Percentiles rank a stretch among this genome's conserved stretches.
These are phyloP conservation scores for Tetracladium marchalianum DNA, from an alignment of 495 filamentous ascomycete species.

Conservation along the genomic window DNA sequence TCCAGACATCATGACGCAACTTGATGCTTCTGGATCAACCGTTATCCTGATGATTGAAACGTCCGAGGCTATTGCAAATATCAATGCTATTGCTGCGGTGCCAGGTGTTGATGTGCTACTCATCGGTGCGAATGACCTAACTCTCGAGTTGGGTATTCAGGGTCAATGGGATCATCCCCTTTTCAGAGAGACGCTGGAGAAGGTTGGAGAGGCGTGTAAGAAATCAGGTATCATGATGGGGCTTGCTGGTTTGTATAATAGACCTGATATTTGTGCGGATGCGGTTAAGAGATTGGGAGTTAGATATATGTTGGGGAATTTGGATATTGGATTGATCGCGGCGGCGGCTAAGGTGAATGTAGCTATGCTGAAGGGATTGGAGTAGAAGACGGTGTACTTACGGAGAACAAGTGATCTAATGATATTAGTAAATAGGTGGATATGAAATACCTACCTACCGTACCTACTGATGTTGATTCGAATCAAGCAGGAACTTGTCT, in stretches of 20 bases:
- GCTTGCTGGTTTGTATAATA: conserved; percentile 4
- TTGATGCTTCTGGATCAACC: background rate
- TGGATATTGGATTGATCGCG: too few relatives aligned
- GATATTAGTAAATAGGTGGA: too few relatives aligned
- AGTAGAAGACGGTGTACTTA: too few relatives aligned
- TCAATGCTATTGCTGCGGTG: conserved; percentile 3
- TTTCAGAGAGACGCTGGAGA: background rate
- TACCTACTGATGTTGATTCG: too few relatives aligned
- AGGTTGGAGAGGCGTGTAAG: conserved; percentile 1
- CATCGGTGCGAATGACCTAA: conserved; percentile 4
- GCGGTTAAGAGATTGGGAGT: conserved; percentile 2
- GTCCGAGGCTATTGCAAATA: background rate
- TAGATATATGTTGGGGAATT: background rate
- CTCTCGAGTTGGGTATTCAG: conserved; percentile 2
- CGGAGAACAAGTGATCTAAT: too few relatives aligned
- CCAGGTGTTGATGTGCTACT: conserved; percentile 7
- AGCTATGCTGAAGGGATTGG: too few relatives aligned
- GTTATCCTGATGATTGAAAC: conserved; percentile 6
- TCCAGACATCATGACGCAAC: background rate
- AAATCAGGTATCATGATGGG: conserved; percentile 1
- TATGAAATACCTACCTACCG: too few relatives aligned
- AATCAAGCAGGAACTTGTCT: too few relatives aligned
- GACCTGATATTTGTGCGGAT: conserved; percentile 1
- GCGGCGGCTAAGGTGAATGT: too few relatives aligned
- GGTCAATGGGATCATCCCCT: background rate